Conservation (phyloP, 2,329 filamentous ascomycete species). For the Aureobasidium sp. region DNA sequence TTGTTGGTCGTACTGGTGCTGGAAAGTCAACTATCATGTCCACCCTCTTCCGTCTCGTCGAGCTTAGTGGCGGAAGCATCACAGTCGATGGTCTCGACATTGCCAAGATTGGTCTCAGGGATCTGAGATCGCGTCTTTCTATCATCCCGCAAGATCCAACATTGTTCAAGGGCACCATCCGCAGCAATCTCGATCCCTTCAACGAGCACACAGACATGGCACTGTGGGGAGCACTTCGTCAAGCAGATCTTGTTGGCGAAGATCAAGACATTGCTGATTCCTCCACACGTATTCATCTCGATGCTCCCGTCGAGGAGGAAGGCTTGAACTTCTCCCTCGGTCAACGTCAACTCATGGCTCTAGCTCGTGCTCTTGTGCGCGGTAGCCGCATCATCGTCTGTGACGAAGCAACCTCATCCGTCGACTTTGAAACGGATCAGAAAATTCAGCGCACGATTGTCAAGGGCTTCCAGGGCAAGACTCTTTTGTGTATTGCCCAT, state of each 20-base stretch:
- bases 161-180: constrained; percentile 82
- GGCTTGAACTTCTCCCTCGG: constrained; percentile 97
- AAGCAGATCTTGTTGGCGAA: constrained; percentile 74
- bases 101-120: constrained; percentile 76
- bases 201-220: constrained; percentile 79
- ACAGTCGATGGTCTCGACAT: constrained; percentile 64
- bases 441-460: constrained; percentile 95
- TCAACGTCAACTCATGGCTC: constrained; percentile 94
- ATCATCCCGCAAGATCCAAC: constrained; percentile 91
- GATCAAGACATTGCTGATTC: constrained; percentile 51
- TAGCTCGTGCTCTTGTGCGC: constrained; percentile 90
- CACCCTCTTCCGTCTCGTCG: constrained; percentile 77
- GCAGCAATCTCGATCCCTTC: constrained; percentile 85
- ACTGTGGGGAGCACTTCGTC: constrained; percentile 80
- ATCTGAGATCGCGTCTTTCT: constrained; percentile 74
- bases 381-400: constrained; percentile 94
- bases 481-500: constrained; percentile 93
- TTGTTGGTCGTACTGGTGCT: constrained; percentile 84
- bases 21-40: constrained; percentile 89
- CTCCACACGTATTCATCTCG: constrained; percentile 75
- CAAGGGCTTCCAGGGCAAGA: constrained; percentile 85
- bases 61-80: constrained; percentile 53
- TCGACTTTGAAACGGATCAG: constrained; percentile 97
- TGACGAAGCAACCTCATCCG: constrained; percentile 93
- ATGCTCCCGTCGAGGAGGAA: constrained; percentile 90